Base-by-base conservation (phyloP, 805 yeast species). In the Ogataea glucozyma region DNA sequence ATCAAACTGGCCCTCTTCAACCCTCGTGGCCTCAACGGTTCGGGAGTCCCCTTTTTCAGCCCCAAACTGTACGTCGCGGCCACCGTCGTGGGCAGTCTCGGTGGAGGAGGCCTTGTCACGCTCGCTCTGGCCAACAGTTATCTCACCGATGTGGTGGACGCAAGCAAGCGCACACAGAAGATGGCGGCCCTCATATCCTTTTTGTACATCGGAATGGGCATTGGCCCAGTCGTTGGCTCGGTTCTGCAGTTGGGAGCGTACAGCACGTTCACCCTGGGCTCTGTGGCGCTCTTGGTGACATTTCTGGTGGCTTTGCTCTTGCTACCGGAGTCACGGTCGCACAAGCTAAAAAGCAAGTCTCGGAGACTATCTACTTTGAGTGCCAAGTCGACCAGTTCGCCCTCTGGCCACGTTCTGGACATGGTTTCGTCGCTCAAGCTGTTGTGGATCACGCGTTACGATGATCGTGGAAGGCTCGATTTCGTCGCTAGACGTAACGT, bases 71-170 rank as follows among this genome's bases (percentile, higher is more conserved):
- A 79, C 47, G 60, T 84, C 1, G 24, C 71, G 0, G 65, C 76
- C 3, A 72, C 72, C 11, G 44, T 74, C 1, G 26, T 83, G 1
- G 72, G 71, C 22, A 71, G 79, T 19, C 40, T 74, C 3, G 76
- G 82, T n/a, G 96, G 96, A 18, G 84, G 88, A 0, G 38, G 74
- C 7, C 62, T 78, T 46, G 71, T 81, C 5, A 53, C 82, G 24
- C 54, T 84, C 38, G 77, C 83, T 8, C 64, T 84, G 22, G 66
- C 79, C 10, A 82, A 82, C 56, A 78, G 90, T 46, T 88, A 87
- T 57, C 72, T 85, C 13, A 70, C 88, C 4, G 96, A 88, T 64
- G 79, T 87, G 29, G 81, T 81, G 6, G 83, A 80, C 16, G 75
- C 86, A 1, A 71, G 69, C 24, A 70, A 76, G 42, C 66, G 95